Evolutionary conservation across 306 rosid genomes (phyloP), one percentile per base, ranked within the genome.

Genomic region (Sindora glabra): DNA sequence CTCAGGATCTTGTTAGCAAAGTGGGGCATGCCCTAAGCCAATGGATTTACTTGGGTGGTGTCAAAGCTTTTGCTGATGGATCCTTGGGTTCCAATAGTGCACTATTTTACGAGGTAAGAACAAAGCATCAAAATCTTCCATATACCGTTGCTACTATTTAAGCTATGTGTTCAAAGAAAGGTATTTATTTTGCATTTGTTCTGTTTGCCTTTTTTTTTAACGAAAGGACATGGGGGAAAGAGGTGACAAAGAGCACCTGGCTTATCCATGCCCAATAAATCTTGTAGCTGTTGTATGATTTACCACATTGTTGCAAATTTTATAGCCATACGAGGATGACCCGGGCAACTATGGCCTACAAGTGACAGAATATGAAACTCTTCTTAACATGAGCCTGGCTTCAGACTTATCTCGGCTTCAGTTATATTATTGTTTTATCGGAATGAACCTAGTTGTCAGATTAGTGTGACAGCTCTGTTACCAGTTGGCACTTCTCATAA

Each of bases 11-110:
- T 64, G 69, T 77, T 59, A 73, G 55, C 42, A 79, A 78, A 73
- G 68, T 51, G 67, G 94, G 90, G 32, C 68, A 25, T 21, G 36
- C 78, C 25, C 26, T 84, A 69, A 90, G 89, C 77, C 80, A 88
- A 62, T 82, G 94, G 94, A 59, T 90, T 52, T 85, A 87, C 82
- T 65, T 87, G 45, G 97, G 97, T 34, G 97, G 97, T 59, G 90
- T 87, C 57, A 90, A 90, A 77, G 89, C 85, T 59, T 90, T 90
- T 75, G 81, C 75, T 54, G 97, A 90, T 75, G 97, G 97, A 16
- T 87, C 97, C 21, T 54, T 85, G 71, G 97, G 97, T 62, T 90
- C 96, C 51, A 65, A 29, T 29, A 84, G 90, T 24, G 97, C 97
- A 32, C 77, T 90, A 64, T 79, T 90, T 59, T 76, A 90, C 68